Evolutionary conservation across 257 asterid genomes (phyloP).

Genomic region (Salvia rosmarinus): DNA sequence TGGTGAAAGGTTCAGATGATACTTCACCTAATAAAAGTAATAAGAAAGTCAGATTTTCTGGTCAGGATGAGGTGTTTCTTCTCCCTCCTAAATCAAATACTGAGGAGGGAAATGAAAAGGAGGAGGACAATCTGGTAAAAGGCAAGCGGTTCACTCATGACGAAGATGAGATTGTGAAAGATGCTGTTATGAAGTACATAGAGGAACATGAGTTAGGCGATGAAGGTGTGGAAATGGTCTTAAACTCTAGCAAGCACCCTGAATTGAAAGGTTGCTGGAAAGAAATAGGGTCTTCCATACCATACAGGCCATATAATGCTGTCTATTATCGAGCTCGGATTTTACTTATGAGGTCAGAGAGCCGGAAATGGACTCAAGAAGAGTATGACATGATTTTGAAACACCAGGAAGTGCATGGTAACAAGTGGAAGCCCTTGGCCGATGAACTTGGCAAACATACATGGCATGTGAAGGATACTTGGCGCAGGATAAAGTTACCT

Average conservation of each 20-base stretch:
- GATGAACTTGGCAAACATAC: conserved; percentile 54
- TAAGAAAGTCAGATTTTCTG: conserved; percentile 56
- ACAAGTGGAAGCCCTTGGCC: conserved; percentile 50
- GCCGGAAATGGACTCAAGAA: conserved; percentile 54
- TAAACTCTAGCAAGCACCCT: conserved; percentile 37
- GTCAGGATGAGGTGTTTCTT: conserved; percentile 41
- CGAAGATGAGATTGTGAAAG: conserved; percentile 50
- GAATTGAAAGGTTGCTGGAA: conserved; percentile 53
- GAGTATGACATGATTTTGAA: conserved; percentile 41
- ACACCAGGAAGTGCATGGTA: conserved; percentile 45
- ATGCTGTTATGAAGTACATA: conserved; percentile 48
- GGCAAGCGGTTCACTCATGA: conserved; percentile 55
- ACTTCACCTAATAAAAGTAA: conserved; percentile 41
- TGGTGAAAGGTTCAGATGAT: conserved; percentile 26
- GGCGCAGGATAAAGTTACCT: conserved; percentile 46
- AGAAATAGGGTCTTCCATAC: conserved; percentile 47
- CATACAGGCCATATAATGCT: conserved; percentile 47
- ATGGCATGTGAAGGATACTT: conserved; percentile 54
- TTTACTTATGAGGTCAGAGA: conserved; percentile 46
- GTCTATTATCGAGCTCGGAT: conserved; percentile 48
- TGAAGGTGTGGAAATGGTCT: conserved; percentile 51
- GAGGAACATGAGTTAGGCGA: conserved; percentile 45
- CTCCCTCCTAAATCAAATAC: conserved; percentile 31
- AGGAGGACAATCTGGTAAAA: conserved; percentile 38
- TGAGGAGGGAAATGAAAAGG: conserved; percentile 4